These are phyloP conservation scores for Botryococcus braunii DNA, from an alignment of 163 green algal species.

Conservation along the genomic window DNA sequence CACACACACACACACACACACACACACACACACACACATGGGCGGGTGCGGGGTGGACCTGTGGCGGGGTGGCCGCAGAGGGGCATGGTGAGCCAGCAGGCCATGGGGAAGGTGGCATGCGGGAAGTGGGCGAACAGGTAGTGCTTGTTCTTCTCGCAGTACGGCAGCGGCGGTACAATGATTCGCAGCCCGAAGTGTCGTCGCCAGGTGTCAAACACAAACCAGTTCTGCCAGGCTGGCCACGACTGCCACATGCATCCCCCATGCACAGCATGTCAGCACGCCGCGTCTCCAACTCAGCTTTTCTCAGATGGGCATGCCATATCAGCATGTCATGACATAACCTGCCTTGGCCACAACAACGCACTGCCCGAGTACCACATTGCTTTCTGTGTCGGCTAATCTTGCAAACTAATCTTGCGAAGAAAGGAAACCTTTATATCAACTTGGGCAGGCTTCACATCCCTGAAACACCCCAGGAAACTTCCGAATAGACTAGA, in stretches of 20 bases:
- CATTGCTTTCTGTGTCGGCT: not conserved
- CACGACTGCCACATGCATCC: conserved; percentile 5
- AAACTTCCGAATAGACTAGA: not conserved
- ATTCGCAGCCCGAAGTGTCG: conserved; percentile 3
- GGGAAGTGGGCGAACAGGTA: conserved; percentile 8
- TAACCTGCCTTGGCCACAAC: not conserved
- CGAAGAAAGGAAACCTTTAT: no score
- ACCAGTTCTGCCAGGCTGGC: not conserved
- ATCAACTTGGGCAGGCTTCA: no score
- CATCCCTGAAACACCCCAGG: not conserved
- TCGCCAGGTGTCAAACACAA: not conserved
- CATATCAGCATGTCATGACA: not conserved
- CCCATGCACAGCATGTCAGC: no score
- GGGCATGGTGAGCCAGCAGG: not conserved
- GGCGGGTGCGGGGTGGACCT: no score
- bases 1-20: no score
- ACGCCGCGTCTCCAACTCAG: not conserved
- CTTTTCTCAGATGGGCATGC: not conserved
- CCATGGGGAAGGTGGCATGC: conserved; percentile 10
- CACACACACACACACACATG: no score
- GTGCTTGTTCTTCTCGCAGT: not conserved
- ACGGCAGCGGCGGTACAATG: conserved; percentile 2
- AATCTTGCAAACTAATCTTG: no score
- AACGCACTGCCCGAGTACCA: not conserved
- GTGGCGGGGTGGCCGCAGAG: conserved; percentile 1